Conservation (phyloP, 2,329 filamentous ascomycete genomes). For the Ophiocordyceps camponoti-rufipedis region DNA sequence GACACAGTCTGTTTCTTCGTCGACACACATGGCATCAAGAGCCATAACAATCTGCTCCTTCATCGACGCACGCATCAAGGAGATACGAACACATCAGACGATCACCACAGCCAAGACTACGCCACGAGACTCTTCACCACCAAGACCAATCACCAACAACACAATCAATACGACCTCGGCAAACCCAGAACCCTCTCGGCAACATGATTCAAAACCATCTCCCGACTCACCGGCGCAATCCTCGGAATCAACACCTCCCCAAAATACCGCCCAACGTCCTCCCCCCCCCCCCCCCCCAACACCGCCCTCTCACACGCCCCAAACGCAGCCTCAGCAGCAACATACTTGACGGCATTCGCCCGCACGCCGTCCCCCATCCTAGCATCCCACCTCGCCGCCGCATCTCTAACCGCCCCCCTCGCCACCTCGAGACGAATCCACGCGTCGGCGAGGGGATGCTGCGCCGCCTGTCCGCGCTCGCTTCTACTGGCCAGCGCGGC, state of each 20-base stretch:
- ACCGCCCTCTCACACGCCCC: slow-evolving; percentile 42
- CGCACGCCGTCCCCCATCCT: slow-evolving; percentile 40
- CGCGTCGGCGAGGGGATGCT: slow-evolving; percentile 46
- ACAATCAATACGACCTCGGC: slow-evolving; percentile 16
- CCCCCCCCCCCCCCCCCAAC: slow-evolving; percentile 35
- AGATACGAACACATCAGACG: too few species aligned
- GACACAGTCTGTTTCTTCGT: too few species aligned
- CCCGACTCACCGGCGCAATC: slow-evolving; percentile 45
- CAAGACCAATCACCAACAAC: background rate
- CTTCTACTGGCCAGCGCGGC: slow-evolving; percentile 24
- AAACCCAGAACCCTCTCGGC: slow-evolving; percentile 46
- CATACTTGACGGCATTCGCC: slow-evolving; percentile 52
- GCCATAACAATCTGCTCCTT: too few species aligned
- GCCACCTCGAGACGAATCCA: slow-evolving; percentile 49
- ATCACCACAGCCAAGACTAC: too few species aligned
- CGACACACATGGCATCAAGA: too few species aligned
- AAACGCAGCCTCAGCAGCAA: slow-evolving; percentile 48
- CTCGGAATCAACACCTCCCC: slow-evolving; percentile 46
- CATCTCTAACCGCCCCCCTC: slow-evolving; percentile 47
- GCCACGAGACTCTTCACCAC: too few species aligned
- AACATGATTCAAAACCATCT: slow-evolving; percentile 64
- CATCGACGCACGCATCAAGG: too few species aligned
- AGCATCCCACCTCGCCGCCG: slow-evolving; percentile 41
- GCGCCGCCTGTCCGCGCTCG: slow-evolving; percentile 3
- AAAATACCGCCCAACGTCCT: slow-evolving; percentile 43